These are phyloP conservation scores for Pseudogymnoascus sp. DNA, from an alignment of 2,329 filamentous ascomycete genomes.

Conservation along the genomic window DNA sequence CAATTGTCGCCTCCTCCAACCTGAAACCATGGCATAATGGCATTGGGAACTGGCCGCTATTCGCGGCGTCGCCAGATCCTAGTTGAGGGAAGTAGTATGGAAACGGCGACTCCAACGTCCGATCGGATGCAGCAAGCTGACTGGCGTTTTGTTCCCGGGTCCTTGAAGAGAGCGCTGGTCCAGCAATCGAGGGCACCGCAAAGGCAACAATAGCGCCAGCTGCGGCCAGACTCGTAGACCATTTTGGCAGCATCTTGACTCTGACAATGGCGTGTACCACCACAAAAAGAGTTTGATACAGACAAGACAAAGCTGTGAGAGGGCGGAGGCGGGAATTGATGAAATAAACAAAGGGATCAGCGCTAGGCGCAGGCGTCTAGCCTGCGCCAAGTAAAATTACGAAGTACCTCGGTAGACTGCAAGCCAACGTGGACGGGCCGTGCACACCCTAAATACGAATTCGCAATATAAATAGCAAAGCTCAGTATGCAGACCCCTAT, in stretches of 20 bases:
- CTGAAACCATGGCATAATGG: conserved; percentile 48
- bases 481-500: too few species aligned
- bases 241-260: background rate
- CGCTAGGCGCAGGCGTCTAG: too few species aligned
- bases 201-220: background rate
- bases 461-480: too few species aligned
- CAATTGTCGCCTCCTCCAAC: conserved; percentile 62
- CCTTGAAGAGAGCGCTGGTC: background rate
- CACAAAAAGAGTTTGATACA: background rate
- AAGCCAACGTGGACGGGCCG: too few species aligned
- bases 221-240: background rate
- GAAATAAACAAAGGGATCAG: too few species aligned
- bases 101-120: conserved; percentile 27
- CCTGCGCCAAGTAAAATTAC: too few species aligned
- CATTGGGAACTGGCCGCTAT: conserved; percentile 48
- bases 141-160: conserved; percentile 12
- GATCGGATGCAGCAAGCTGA: conserved; percentile 22
- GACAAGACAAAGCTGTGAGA: background rate
- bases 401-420: too few species aligned
- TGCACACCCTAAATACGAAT: too few species aligned
- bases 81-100: conserved; percentile 32
- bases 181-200: background rate
- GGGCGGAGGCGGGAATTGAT: too few species aligned
- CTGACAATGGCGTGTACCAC: background rate
- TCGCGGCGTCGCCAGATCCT: conserved; percentile 23